phyloP scores from a whole-genome alignment of 2,329 filamentous ascomycete genomes.

The Grosmannia penicillata region DNA sequence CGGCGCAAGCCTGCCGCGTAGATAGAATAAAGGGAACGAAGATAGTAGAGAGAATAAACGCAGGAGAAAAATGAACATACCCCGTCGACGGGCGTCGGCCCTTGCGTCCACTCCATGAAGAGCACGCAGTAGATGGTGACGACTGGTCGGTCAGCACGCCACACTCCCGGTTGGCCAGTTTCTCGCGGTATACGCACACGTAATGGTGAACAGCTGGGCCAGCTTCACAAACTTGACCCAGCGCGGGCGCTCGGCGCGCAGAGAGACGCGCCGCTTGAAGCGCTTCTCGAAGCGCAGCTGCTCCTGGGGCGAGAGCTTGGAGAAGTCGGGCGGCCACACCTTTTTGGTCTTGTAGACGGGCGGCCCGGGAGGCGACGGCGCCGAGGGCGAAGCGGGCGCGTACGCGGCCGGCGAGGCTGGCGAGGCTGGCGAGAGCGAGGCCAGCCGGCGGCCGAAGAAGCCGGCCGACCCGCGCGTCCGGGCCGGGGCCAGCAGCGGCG shows the following conservation, averaged over 20 bases:
- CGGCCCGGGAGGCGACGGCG: background rate
- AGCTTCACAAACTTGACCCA: conserved; percentile 54
- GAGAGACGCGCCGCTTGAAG: conserved; percentile 53
- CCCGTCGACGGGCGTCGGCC: conserved; percentile 32
- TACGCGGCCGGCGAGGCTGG: background rate
- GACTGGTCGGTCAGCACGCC: conserved; percentile 19
- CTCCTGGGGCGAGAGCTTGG: conserved; percentile 52
- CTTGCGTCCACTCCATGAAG: conserved; percentile 43
- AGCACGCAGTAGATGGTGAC: conserved; percentile 41
- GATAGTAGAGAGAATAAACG: background rate
- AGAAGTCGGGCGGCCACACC: conserved; percentile 66
- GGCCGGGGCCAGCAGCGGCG: background rate
- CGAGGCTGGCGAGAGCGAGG: no score
- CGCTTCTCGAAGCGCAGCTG: conserved; percentile 68
- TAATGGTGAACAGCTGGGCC: conserved; percentile 44
- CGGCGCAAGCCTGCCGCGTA: no score
- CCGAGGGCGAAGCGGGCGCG: background rate
- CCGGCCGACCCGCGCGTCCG: no score
- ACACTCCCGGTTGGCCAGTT: background rate
- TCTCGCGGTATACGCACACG: conserved; percentile 28
- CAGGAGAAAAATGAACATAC: conserved; percentile 23
- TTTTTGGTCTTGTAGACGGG: conserved; percentile 46
- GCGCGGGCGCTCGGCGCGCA: conserved; percentile 44
- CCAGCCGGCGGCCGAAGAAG: background rate
- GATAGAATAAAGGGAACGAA: background rate